Conservation (phyloP, 106 monocot species). For the Posidonia australis region DNA sequence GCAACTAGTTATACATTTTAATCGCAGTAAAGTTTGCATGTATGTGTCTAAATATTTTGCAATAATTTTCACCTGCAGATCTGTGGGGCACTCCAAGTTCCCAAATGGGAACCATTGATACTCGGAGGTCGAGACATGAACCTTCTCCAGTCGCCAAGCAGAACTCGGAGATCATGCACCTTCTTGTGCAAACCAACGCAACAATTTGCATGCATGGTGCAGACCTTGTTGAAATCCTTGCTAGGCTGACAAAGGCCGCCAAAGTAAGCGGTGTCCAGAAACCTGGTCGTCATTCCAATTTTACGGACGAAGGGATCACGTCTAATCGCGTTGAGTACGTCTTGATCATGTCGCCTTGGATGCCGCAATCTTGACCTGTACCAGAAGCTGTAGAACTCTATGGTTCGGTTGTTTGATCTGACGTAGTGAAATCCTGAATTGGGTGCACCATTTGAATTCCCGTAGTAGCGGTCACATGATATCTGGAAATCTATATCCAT, state of each 20-base stretch:
- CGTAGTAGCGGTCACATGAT: slow-evolving; percentile 8
- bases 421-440: slow-evolving; percentile 11
- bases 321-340: slow-evolving; percentile 16
- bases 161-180: slow-evolving; percentile 1
- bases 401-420: slow-evolving; percentile 15
- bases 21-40: too few relatives aligned
- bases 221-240: slow-evolving; percentile 11
- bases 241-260: slow-evolving; percentile 19
- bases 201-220: slow-evolving; percentile 18
- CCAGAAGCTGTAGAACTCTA: slow-evolving; percentile 9
- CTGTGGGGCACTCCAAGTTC: too few relatives aligned
- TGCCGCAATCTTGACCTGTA: neutral
- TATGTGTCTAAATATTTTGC: too few relatives aligned
- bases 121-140: slow-evolving; percentile 3
- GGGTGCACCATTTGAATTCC: neutral
- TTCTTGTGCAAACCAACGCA: slow-evolving; percentile 10
- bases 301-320: neutral
- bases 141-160: slow-evolving; percentile 15
- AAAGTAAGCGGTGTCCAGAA: slow-evolving; percentile 18
- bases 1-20: too few relatives aligned
- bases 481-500: slow-evolving; percentile 7
- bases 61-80: too few relatives aligned
- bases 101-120: neutral
- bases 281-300: slow-evolving; percentile 13
- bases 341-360: neutral